These are phyloP conservation scores for Phytophthora megakarya DNA, from an alignment of 352 stramenopile genomes.

Conservation along the genomic window DNA sequence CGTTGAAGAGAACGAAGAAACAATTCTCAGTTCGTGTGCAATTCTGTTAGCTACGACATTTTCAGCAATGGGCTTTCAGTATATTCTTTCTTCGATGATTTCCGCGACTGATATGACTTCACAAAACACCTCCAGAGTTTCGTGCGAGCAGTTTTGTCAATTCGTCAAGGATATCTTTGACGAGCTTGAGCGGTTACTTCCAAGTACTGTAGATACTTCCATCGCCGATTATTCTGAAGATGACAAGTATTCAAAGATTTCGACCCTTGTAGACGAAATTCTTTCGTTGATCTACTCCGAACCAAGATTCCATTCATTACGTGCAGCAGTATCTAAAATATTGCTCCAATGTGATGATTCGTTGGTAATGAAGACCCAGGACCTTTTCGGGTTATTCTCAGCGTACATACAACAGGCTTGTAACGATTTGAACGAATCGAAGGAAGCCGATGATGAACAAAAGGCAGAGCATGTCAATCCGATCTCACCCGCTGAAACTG, in stretches of 20 bases:
- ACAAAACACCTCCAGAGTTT: not conserved
- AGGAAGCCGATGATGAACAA: not conserved
- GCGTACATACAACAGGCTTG: not conserved
- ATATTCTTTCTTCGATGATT: not conserved
- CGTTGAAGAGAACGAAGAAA: not conserved
- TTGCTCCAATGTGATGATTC: constrained; percentile 1
- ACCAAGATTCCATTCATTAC: constrained; percentile 8
- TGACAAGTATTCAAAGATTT: not conserved
- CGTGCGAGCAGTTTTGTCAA: constrained; percentile 9
- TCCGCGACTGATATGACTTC: not conserved
- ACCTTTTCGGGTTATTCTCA: constrained; percentile 1
- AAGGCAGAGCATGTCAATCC: not conserved
- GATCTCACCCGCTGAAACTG: not conserved
- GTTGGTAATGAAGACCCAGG: not conserved
- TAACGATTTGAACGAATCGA: not conserved
- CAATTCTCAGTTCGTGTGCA: constrained; percentile 5
- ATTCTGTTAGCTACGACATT: constrained; percentile 1
- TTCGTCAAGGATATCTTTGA: constrained; percentile 1
- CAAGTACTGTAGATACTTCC: too few species aligned
- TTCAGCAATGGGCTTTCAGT: constrained; percentile 2
- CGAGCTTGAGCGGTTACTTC: not conserved
- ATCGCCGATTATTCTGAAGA: not conserved
- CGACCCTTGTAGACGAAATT: constrained; percentile 9
- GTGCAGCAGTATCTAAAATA: not conserved
- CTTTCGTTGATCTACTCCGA: constrained; percentile 15